Base-by-base conservation (phyloP, 2,329 filamentous ascomycete species). In the Clonostachys rosea region DNA sequence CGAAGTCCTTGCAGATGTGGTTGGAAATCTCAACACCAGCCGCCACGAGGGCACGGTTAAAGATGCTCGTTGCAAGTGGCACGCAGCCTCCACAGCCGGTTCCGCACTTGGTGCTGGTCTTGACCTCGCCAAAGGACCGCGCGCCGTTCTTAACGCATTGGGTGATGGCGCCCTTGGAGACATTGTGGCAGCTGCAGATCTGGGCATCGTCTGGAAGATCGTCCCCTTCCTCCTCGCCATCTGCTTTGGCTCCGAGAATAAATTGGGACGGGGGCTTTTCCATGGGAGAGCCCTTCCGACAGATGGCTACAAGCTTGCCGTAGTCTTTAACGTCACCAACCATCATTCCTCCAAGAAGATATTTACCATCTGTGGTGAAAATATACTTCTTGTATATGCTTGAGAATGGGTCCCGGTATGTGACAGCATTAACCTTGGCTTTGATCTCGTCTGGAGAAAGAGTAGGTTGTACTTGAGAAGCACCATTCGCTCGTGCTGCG, bases 311-410 rank as follows among this genome's bases (percentile, higher is more conserved):
- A 18, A 96, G 70, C 64, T 92, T 95, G 68, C 95, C 80, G 59
- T 95, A 96, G 68, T 96, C 91, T 52, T 81, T 86, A 0, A 89
- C 95, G 59, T 96, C 91, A 37, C 91, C 91, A 51, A 96, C 94
- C 89, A 96, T 95, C 89, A 96, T 96, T 5, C 91, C 91, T n/a
- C 91, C 91, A 0, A 96, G 79, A 2, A 96, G 73, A 58, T 92
- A 92, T 63, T 95, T 95, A 24, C 91, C 91, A 60, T 96, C 91
- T 59, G 84, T 73, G 0, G 91, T 95, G 59, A 96, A 96, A 11
- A 96, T 71, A 64, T 94, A 96, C 61, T 96, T 96, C 66, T 96
- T 96, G 71, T 96, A 96, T 2, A 96, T 82, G 43, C 89, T 84
- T 47, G 84, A 79, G 61, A 96, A 96, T 0, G 91, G 91, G 59